phyloP scores from a whole-genome alignment of 73 alveolate genomes.

The Paramecium pentaurelia region DNA sequence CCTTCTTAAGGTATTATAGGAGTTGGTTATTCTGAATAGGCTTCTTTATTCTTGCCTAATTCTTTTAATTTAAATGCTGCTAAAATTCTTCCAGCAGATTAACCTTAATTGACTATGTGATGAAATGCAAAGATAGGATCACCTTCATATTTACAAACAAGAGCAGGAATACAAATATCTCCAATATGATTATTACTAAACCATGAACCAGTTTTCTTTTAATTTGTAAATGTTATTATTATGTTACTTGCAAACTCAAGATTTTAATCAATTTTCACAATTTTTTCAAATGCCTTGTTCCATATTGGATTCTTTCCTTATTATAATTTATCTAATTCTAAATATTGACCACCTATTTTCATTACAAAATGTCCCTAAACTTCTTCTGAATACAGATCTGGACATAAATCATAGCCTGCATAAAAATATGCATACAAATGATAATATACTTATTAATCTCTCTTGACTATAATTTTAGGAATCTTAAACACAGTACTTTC shows the following conservation, averaged over 20 bases:
- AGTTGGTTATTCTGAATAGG: neutral
- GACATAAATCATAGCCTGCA: slow-evolving; percentile 61
- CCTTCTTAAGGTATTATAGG: slow-evolving; percentile 5
- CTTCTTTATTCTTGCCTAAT: slow-evolving; percentile 25
- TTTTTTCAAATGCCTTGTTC: slow-evolving; percentile 15
- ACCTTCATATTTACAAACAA: slow-evolving; percentile 59
- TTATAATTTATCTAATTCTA: slow-evolving; percentile 35
- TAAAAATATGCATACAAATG: slow-evolving; percentile 39
- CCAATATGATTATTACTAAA: slow-evolving; percentile 27
- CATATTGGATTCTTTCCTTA: slow-evolving; percentile 56
- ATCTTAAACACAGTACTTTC: slow-evolving; percentile 19
- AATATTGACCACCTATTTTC: slow-evolving; percentile 44
- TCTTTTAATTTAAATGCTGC: slow-evolving; percentile 60
- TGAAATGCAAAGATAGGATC: slow-evolving; percentile 38
- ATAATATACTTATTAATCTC: slow-evolving; percentile 22
- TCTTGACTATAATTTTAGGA: slow-evolving; percentile 33
- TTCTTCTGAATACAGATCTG: slow-evolving; percentile 45
- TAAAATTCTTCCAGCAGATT: slow-evolving; percentile 63
- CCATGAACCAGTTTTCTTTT: neutral
- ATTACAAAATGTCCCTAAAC: neutral
- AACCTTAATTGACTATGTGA: slow-evolving; percentile 53
- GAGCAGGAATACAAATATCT: slow-evolving; percentile 42
- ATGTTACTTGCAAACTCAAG: slow-evolving; percentile 52
- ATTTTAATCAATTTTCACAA: slow-evolving; percentile 47
- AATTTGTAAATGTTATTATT: slow-evolving; percentile 12